Evolutionary conservation across 306 rosid species (phyloP), one percentile per base, ranked within the genome.

Genomic region (Acmispon strigosus): DNA sequence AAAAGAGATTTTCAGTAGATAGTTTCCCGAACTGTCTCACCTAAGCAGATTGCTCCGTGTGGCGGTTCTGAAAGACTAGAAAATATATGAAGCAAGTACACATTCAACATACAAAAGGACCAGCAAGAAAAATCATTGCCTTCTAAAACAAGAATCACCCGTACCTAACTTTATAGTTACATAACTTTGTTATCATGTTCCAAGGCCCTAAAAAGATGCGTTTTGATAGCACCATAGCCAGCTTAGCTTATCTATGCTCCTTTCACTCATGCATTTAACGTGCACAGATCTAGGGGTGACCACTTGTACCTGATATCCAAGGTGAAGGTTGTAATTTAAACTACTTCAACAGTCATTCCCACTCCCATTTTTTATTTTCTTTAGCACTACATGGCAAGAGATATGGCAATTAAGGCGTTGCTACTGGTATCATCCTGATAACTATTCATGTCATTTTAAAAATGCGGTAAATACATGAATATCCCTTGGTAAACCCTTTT

Each of bases 1-100:
- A 42, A 14, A 9, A 42, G 29, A 60, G 49, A 27, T 66, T 52
- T 32, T 61, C 57, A 48, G 8, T 62, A 49, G 36, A 42, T 29
- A 10, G 53, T n/a, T 53, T 19, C 11, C 6, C 15, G 12, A 74
- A 77, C 54, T 83, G 78, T 86, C 78, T 66, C 72, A 51, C 75
- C 42, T 60, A 70, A 45, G 56, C 69, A 58, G 59, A 60, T 79
- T 74, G 39, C 75, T n/a, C 77, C 80, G 82, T 52, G 87, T 77
- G 85, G 18, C 9, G 66, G 24, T 64, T 77, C 41, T 20, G 71
- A 72, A 67, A 39, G 73, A 57, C 60, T 42, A 65, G 61, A 70
- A 68, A 43, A 61, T 36, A 39, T 36, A 52, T 56, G 63, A 37
- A 75, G 8, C 43, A 13, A 48, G 22, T 10, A 15, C 12, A 43